A percentile compares a stretch with the other conserved stretches of the same genome.
Conservation (phyloP, 2,329 filamentous ascomycete genomes). For the Lecanicillium sp. region DNA sequence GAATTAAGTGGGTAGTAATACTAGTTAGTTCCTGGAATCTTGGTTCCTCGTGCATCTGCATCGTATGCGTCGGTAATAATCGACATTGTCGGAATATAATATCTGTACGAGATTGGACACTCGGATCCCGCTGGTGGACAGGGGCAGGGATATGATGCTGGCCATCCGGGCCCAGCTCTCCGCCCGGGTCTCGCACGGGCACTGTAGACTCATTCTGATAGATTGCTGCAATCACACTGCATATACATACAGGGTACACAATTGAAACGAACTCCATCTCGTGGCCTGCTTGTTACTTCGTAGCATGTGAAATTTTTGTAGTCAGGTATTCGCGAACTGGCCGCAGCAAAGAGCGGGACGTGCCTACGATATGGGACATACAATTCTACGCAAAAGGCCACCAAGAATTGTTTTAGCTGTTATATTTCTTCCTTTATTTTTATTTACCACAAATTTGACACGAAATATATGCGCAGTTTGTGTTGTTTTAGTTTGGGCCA, state of each 20-base stretch:
- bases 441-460: too few relatives aligned
- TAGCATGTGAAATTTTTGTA: background rate
- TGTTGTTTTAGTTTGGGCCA: too few relatives aligned
- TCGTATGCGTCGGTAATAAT: too few relatives aligned
- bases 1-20: too few relatives aligned
- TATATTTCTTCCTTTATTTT: background rate
- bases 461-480: too few relatives aligned
- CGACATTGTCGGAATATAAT: too few relatives aligned
- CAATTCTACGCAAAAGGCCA: too few relatives aligned
- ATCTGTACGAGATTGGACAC: background rate
- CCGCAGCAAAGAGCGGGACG: background rate
- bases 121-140: background rate
- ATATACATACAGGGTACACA: background rate
- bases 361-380: background rate
- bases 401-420: background rate
- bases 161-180: constrained; percentile 7
- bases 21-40: too few relatives aligned
- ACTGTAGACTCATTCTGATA: background rate
- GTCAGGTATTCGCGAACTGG: background rate
- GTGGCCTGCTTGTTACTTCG: constrained; percentile 1
- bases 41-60: too few relatives aligned
- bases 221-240: too few relatives aligned
- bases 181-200: background rate
- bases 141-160: background rate
- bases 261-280: background rate